Evolutionary conservation across 805 yeast species (phyloP), one percentile per base, ranked within the genome.

Genomic region (Yamadazyma scolyti): DNA sequence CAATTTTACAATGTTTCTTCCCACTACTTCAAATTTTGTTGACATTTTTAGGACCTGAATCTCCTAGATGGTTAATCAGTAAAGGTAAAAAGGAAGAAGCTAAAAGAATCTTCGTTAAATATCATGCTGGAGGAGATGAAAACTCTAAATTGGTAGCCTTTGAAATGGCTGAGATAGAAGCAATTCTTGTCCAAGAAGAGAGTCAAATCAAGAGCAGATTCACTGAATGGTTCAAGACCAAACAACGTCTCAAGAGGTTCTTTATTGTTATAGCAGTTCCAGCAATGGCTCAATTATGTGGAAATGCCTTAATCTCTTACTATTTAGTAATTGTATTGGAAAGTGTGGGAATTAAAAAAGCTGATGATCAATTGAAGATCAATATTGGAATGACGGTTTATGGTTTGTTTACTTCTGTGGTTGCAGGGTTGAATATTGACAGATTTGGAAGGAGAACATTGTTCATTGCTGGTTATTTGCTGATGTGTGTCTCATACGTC

Each of bases 221-320:
- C 52, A 22, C 29, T 3, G 70, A 65, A 36, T 65, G 67, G 34
- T 13, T 65, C 34, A 48, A 38, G 17, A 58, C 58, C 7, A 48
- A 50, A 24, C 54, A 58, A 21, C 62, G 60, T 45, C 50, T 67
- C 35, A 65, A 61, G 46, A 57, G 75, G 50, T 41, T 61, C 8
- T 38, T 41, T 52, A 58, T 68, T 42, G 41, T 54, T 21, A 14
- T 47, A 17, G 48, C 54, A 43, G 44, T 64, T 15, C 65, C 63
- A 23, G 40, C 49, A 19, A 46, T 66, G 39, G 56, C 56, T 67
- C 75, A 72, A 44, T 48, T 68, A 27, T 65, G 73, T 13, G 77
- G 77, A 44, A 70, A 68, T 43, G 73, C 71, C 30, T 50, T 72
- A 35, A 69, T 70, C 17, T 64, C 73, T 4, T 71, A 69, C 58